phyloP scores from a whole-genome alignment of 306 rosid genomes.

The Rosa chinensis region DNA sequence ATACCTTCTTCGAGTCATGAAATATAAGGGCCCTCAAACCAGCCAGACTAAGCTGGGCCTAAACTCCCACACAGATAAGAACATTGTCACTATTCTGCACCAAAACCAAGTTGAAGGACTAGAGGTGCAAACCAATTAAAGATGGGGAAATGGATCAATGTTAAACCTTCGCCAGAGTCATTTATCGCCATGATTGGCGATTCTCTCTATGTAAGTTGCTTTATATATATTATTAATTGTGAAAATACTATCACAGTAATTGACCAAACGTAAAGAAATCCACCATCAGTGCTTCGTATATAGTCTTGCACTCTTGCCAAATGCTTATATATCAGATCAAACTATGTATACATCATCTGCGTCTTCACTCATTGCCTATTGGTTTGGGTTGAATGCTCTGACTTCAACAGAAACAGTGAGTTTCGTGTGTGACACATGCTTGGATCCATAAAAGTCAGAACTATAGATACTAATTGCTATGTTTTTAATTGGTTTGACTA shows the following conservation, averaged over 20 bases:
- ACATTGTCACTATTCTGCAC: constrained; percentile 56
- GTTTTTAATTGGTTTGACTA: background rate
- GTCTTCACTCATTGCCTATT: too few relatives aligned
- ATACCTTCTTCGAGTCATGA: constrained; percentile 65
- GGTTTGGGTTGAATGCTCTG: too few relatives aligned
- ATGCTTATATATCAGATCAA: too few relatives aligned
- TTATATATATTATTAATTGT: background rate
- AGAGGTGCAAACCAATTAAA: constrained; percentile 53
- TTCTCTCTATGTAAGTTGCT: constrained; percentile 47
- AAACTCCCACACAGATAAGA: constrained; percentile 62
- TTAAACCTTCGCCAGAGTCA: constrained; percentile 50
- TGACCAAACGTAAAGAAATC: too few relatives aligned
- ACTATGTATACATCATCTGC: too few relatives aligned
- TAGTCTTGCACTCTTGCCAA: too few relatives aligned
- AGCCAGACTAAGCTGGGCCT: constrained; percentile 50
- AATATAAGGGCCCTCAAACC: constrained; percentile 62
- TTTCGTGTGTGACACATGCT: background rate
- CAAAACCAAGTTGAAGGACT: constrained; percentile 70
- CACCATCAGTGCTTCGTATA: background rate
- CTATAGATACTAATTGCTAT: background rate
- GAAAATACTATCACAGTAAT: background rate
- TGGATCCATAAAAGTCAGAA: background rate
- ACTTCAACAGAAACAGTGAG: too few relatives aligned
- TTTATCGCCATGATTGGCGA: constrained; percentile 68
- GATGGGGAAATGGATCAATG: constrained; percentile 68